Base-by-base conservation (phyloP, 495 filamentous ascomycete genomes). In the Hypomontagnella submonticulosa region DNA sequence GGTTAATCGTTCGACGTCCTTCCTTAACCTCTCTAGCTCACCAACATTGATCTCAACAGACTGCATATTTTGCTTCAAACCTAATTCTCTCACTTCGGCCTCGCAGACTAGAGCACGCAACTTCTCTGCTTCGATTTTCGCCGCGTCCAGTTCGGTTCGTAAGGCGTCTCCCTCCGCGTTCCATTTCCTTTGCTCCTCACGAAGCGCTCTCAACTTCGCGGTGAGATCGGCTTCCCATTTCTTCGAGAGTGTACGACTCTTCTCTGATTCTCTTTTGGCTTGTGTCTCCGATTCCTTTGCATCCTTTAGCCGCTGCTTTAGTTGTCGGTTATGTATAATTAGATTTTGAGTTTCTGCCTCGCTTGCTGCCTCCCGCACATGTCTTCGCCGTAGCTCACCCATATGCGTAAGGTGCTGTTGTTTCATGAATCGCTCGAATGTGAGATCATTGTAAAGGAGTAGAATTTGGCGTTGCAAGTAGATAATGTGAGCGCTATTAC, bases 291-390 rank as follows among this genome's bases (percentile, higher is more conserved):
- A 74, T 56, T 84, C 79, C 67, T 90, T 89, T 16, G 87, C 84
- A 51, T 91, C 88, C 42, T 90, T 88, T 2, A 91, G 73, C 59
- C 87, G 86, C 32, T 82, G 80, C 56, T 85, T 88, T 11, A 92
- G 77, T n/a, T 83, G 83, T n/a, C 85, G 84, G 69, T 91, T 91
- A 15, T 84, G 84, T 71, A 89, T 89, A 48, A 91, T 81, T 0
- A 92, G 77, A 40, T 90, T 90, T 69, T 91, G 88, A 20, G 87
- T 91, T 69, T 92, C 89, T 11, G 90, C 88, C 73, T 91, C 90
- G 1, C 82, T 84, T 0, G 89, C 85, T 10, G 88, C 86, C 63
- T 91, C 87, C 57, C 82, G 80, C 36, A 92, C 85, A 55, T 91
- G 86, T 51, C 86, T 84, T 23, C 88, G 79, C 56, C 88, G 85